These are phyloP conservation scores for Thelephora aurantiotincta DNA, from an alignment of 768 basidiomycete genomes.

Conservation along the genomic window DNA sequence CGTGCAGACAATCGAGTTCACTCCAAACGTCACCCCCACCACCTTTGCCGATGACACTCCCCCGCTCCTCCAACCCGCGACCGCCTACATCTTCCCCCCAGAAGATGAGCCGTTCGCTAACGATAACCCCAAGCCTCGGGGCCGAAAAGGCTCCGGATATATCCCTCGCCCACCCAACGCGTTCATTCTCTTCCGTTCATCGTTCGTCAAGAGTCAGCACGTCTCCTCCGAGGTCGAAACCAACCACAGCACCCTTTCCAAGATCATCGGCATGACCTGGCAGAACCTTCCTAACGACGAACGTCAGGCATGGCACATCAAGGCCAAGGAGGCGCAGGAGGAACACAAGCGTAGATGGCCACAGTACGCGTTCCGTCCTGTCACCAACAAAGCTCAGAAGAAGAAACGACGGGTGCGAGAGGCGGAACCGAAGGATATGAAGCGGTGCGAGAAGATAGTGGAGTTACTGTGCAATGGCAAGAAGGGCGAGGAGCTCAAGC, in stretches of 20 bases:
- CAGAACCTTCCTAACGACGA: conserved; percentile 65
- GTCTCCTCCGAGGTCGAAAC: conserved; percentile 69
- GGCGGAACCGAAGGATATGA: conserved; percentile 46
- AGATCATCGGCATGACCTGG: conserved; percentile 79
- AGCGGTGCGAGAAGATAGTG: conserved; percentile 54
- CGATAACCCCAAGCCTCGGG: conserved; percentile 4
- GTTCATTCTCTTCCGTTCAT: conserved; percentile 77
- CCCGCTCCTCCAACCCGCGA: conserved; percentile 21
- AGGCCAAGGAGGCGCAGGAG: conserved; percentile 57
- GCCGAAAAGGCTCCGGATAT: conserved; percentile 61
- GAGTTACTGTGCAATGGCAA: conserved; percentile 34
- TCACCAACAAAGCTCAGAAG: conserved; percentile 28
- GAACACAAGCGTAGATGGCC: conserved; percentile 69
- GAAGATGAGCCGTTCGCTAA: conserved; percentile 14
- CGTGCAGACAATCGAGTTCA: conserved; percentile 35
- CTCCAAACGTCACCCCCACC: conserved; percentile 41
- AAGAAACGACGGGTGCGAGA: conserved; percentile 48
- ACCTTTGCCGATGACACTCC: conserved; percentile 37
- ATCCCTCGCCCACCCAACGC: conserved; percentile 79
- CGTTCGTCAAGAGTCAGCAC: conserved; percentile 67
- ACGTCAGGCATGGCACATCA: conserved; percentile 62
- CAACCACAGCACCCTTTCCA: conserved; percentile 71
- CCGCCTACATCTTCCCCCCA: conserved; percentile 48
- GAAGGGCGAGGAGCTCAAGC: conserved; percentile 23
- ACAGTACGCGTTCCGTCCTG: conserved; percentile 59